These are phyloP conservation scores for Ceratocystiopsis sp. DNA, from an alignment of 2,329 filamentous ascomycete genomes.

Conservation along the genomic window DNA sequence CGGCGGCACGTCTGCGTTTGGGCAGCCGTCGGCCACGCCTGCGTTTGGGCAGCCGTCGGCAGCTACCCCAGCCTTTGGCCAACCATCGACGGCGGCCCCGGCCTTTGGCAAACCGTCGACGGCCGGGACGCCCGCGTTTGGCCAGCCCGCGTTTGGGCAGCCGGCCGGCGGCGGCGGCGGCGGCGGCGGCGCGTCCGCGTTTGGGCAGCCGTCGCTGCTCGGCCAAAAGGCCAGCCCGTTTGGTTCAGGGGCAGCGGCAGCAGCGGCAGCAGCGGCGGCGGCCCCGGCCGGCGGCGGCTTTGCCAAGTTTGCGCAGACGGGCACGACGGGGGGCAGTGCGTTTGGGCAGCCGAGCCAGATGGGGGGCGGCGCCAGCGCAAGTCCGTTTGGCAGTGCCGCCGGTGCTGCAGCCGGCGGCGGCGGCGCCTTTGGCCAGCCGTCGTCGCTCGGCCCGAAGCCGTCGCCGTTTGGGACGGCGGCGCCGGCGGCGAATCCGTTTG, in stretches of 20 bases:
- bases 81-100: no score
- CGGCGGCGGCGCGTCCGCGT: slow-evolving; percentile 10
- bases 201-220: slow-evolving; percentile 10
- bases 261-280: background rate
- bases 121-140: no score
- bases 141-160: slow-evolving; percentile 10
- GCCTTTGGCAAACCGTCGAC: no score
- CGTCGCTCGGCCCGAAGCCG: slow-evolving; percentile 3
- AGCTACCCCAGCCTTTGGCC: slow-evolving; percentile 10
- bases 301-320: slow-evolving; percentile 14
- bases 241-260: slow-evolving; percentile 10
- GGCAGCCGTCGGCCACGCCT: slow-evolving; percentile 16
- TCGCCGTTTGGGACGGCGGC: no score
- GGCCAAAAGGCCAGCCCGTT: slow-evolving; percentile 18
- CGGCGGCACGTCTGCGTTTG: slow-evolving; percentile 20
- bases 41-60: slow-evolving; percentile 17
- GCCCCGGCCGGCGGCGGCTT: slow-evolving; percentile 3
- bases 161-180: slow-evolving; percentile 12
- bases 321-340: background rate
- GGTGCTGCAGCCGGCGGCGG: slow-evolving; percentile 1
- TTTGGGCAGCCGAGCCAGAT: slow-evolving; percentile 10
- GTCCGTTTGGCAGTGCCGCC: slow-evolving; percentile 6
- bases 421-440: slow-evolving; percentile 12
- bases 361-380: slow-evolving; percentile 13
- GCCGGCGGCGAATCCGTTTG: no score